phyloP scores from a whole-genome alignment of 768 basidiomycete species.

The Naganishia kalamii region DNA sequence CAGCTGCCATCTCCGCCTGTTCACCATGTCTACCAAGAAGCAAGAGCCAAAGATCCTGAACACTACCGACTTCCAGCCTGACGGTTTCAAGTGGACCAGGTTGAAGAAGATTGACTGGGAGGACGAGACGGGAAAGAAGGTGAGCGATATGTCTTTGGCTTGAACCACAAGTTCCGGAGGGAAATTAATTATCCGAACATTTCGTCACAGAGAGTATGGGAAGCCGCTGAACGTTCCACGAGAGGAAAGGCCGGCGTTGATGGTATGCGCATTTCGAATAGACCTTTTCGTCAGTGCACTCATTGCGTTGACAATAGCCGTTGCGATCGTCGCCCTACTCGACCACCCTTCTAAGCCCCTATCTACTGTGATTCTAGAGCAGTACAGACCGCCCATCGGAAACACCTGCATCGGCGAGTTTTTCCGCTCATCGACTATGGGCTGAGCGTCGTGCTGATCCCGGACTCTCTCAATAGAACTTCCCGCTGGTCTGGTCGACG shows the following conservation, averaged over 20 bases:
- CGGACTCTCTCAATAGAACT: slow-evolving; percentile 26
- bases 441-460: background rate
- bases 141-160: slow-evolving; percentile 40
- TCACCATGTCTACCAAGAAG: slow-evolving; percentile 13
- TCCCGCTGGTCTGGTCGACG: slow-evolving; percentile 68
- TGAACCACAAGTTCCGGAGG: too few relatives aligned
- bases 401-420: slow-evolving; percentile 64
- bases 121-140: slow-evolving; percentile 71
- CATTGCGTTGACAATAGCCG: slow-evolving; percentile 52
- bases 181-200: too few relatives aligned
- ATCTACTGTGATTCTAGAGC: slow-evolving; percentile 77
- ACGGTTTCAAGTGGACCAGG: slow-evolving; percentile 66
- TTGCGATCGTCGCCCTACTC: slow-evolving; percentile 75
- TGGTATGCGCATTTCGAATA: slow-evolving; percentile 50
- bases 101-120: slow-evolving; percentile 73
- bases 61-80: slow-evolving; percentile 38
- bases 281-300: background rate
- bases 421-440: background rate
- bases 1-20: background rate
- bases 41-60: slow-evolving; percentile 55
- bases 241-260: slow-evolving; percentile 71
- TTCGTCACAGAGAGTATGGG: slow-evolving; percentile 66
- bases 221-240: slow-evolving; percentile 76
- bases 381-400: slow-evolving; percentile 81
- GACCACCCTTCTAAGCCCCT: slow-evolving; percentile 53